Conservation (phyloP, 139 green algal genomes). For the Chlorella sp. region DNA sequence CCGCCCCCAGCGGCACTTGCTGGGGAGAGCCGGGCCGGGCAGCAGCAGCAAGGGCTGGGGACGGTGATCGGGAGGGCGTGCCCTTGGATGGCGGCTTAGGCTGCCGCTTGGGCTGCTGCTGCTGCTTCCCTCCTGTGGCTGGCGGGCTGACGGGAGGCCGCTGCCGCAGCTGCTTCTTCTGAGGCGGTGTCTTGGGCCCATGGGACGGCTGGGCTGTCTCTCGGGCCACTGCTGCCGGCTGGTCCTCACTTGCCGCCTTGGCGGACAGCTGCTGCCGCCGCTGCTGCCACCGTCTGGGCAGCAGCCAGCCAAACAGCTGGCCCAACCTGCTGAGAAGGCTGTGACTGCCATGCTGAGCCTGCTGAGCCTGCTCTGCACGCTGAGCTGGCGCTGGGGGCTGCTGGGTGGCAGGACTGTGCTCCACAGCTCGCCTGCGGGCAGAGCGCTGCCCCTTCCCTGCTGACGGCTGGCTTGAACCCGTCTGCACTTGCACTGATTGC, state of each 20-base stretch:
- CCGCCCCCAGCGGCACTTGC: not conserved
- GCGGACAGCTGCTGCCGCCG: not conserved
- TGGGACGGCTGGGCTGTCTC: not conserved
- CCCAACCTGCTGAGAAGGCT: no score
- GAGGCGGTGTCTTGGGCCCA: not conserved
- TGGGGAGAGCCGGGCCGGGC: no score
- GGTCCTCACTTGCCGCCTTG: not conserved
- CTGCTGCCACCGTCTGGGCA: not conserved
- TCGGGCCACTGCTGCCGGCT: no score
- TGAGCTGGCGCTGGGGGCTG: not conserved
- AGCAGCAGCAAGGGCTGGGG: not conserved
- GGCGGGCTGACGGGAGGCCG: not conserved
- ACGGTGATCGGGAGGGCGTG: no score
- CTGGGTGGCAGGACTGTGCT: no score
- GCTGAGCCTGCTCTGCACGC: not conserved
- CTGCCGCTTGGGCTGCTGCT: not conserved
- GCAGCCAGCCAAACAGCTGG: no score
- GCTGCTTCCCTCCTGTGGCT: not conserved
- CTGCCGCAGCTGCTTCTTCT: not conserved
- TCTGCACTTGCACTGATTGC: not conserved
- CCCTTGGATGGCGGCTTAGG: not conserved
- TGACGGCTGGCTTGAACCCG: not conserved
- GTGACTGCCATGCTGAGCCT: not conserved
- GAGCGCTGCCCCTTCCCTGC: not conserved
- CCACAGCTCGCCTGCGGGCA: not conserved